Base-by-base conservation (phyloP, 2,329 filamentous ascomycete species). In the Purpureocillium lavendulum region DNA sequence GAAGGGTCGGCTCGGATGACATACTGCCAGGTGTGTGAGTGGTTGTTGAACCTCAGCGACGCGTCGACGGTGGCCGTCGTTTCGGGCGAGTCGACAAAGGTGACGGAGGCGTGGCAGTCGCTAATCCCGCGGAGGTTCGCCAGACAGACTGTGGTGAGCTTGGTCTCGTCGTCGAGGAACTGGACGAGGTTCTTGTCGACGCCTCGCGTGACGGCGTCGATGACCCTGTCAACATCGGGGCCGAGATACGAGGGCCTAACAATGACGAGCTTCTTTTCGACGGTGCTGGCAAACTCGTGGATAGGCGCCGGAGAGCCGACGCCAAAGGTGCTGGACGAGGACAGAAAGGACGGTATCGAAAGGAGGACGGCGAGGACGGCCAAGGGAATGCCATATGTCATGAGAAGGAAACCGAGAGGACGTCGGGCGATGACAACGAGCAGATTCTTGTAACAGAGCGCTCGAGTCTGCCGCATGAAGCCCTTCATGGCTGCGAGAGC, bases 61-160 rank as follows among this genome's bases (percentile, higher is more conserved):
- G 21, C 17, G 10, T 40, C 16, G 3, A 36, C 17, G 5, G 16
- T 30, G 7, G 12, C 30, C 12, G 32, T 41, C 4, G 52, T 57
- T 32, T 48, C 39, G 5, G 54, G 57, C 5, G 54, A 57, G 45
- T 61, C 55, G 33, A 39, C 37, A 40, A 61, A 56, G 18, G 38
- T 48, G 7, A 60, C 42, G 17, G 50, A 40, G 33, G 52, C 56
- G 34, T 54, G 52, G 42, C 56, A 60, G 37, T 48, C 44, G 33
- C 50, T 55, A 17, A 53, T 41, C n/a, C 54, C 54, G 3, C 49
- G 46, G 14, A 50, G 38, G 35, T 56, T 50, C 14, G 50, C 40
- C 6, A 49, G 41, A 38, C 56, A 60, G 7, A 45, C 15, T 1
- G 30, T 9, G 2, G 38, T 6, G 14, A 55, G 46, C 12, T 46